Evolutionary conservation across 352 stramenopile genomes (phyloP).

Genomic region (Phytophthora constricta): DNA sequence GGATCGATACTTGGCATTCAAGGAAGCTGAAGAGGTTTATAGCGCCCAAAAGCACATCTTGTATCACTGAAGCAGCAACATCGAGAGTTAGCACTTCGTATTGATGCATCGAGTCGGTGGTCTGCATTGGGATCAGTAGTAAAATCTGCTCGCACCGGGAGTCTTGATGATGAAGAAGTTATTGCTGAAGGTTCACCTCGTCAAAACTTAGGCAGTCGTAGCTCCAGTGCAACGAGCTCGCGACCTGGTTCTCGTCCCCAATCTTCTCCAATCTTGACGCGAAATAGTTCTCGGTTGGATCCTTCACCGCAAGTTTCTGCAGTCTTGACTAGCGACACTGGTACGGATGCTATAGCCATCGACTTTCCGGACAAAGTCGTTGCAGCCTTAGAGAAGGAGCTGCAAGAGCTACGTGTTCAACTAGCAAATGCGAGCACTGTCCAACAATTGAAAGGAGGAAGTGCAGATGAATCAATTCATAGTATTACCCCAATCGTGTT

Average conservation of each 20-base stretch:
- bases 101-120: conserved; percentile 63
- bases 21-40: conserved; percentile 65
- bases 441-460: background rate
- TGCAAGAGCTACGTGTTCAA: conserved; percentile 39
- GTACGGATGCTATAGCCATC: conserved; percentile 13
- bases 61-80: conserved; percentile 54
- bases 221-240: conserved; percentile 13
- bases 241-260: conserved; percentile 9
- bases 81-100: conserved; percentile 46
- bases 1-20: conserved; percentile 79
- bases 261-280: conserved; percentile 4
- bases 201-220: conserved; percentile 4
- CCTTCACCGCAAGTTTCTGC: background rate
- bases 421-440: conserved; percentile 15
- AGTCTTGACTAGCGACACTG: conserved; percentile 25
- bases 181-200: background rate
- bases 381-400: conserved; percentile 34
- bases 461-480: too few species aligned
- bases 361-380: conserved; percentile 16
- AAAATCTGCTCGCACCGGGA: conserved; percentile 16
- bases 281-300: conserved; percentile 3
- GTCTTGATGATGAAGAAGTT: conserved; percentile 7
- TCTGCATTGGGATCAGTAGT: conserved; percentile 38
- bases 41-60: conserved; percentile 50
- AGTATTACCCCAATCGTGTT: too few species aligned